Evolutionary conservation across 1,284 basidiomycete genomes (phyloP).

Genomic region (Calocybe gambosa): DNA sequence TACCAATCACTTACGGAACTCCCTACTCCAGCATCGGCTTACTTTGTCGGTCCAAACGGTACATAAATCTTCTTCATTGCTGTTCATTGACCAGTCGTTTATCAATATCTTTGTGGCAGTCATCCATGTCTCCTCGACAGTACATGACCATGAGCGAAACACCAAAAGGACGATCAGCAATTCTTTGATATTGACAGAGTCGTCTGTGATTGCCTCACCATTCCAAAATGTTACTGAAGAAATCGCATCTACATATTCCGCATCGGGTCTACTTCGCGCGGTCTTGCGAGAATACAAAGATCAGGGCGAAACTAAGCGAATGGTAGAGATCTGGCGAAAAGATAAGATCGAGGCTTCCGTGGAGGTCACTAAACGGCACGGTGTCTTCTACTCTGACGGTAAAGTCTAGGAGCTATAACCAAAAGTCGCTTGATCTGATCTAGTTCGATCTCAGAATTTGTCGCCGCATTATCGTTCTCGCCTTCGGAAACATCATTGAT

Average conservation of each 20-base stretch:
- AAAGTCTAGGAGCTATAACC: conserved; percentile 1
- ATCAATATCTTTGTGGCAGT: conserved; percentile 20
- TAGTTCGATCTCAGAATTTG: conserved; percentile 32
- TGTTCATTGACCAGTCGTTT: neutral
- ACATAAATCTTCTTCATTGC: conserved; percentile 1
- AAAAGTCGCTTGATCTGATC: conserved; percentile 3
- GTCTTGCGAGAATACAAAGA: conserved; percentile 39
- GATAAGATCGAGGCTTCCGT: conserved; percentile 34
- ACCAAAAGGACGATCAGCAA: conserved; percentile 13
- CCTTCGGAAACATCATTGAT: conserved; percentile 45
- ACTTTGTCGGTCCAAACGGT: conserved; percentile 27
- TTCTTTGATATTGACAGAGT: conserved; percentile 9
- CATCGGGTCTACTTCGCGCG: conserved; percentile 38
- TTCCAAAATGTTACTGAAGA: conserved; percentile 38
- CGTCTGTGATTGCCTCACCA: conserved; percentile 6
- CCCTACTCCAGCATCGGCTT: conserved; percentile 31
- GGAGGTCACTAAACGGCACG: conserved; percentile 57
- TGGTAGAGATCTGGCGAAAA: conserved; percentile 57
- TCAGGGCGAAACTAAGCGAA: conserved; percentile 32
- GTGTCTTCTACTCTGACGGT: conserved; percentile 61
- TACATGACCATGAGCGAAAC: conserved; percentile 18
- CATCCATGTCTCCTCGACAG: conserved; percentile 30
- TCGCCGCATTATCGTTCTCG: conserved; percentile 45
- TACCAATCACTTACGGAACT: conserved; percentile 41
- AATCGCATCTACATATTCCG: conserved; percentile 36